These are phyloP conservation scores for Xylariaceae sp. DNA, from an alignment of 2,329 filamentous ascomycete genomes.

Conservation along the genomic window DNA sequence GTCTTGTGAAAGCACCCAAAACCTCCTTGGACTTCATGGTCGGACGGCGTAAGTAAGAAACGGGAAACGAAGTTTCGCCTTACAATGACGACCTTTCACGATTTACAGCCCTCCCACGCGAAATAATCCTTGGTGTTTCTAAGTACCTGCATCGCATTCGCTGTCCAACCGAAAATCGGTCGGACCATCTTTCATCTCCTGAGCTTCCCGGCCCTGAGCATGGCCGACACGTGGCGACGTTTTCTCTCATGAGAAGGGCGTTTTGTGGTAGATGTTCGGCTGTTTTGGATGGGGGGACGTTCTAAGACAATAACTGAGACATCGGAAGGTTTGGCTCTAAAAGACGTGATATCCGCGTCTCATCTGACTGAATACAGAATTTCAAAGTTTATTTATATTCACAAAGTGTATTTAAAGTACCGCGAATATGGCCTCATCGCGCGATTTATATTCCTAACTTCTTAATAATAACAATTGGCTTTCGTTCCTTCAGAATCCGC, in stretches of 20 bases:
- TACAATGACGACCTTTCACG: too few relatives aligned
- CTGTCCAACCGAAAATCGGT: background rate
- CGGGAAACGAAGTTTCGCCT: background rate
- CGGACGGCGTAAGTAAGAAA: slow-evolving; percentile 3
- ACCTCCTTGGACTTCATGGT: background rate
- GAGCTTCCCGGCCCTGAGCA: slow-evolving; percentile 12
- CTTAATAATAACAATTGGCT: too few relatives aligned
- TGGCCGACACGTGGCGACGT: slow-evolving; percentile 34
- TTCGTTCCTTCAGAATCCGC: too few relatives aligned
- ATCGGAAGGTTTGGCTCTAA: slow-evolving; percentile 17
- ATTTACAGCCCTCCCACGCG: too few relatives aligned
- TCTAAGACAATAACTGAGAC: slow-evolving; percentile 28
- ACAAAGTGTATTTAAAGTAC: too few relatives aligned
- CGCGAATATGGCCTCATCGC: too few relatives aligned
- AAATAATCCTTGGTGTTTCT: too few relatives aligned
- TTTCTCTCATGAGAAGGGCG: slow-evolving; percentile 16
- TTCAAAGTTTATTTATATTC: too few relatives aligned
- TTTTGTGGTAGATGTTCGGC: background rate
- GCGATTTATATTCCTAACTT: too few relatives aligned
- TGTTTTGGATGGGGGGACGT: background rate
- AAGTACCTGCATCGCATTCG: slow-evolving; percentile 1
- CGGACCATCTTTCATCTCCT: slow-evolving; percentile 3
- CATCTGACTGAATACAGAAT: too few relatives aligned
- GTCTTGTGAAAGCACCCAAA: slow-evolving; percentile 12
- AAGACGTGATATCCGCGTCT: too few relatives aligned